A percentile compares a stretch with the other conserved stretches of the same genome.
Conservation (phyloP, 208 protist genomes). For the Trypanosoma melophagium region DNA sequence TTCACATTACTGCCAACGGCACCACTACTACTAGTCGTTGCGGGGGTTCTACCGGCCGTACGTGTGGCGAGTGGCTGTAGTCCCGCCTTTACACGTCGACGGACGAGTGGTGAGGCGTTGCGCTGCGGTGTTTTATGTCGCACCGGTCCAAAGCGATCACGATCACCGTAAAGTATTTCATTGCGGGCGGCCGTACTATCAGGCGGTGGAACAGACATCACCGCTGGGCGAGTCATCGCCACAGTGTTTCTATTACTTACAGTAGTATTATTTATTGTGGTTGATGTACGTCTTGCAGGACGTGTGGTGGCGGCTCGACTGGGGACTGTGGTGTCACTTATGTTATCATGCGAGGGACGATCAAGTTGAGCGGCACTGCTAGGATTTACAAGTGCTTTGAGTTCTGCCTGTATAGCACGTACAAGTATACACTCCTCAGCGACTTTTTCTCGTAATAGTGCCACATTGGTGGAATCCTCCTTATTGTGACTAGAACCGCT, state of each 20-base stretch:
- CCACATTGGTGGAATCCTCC: constrained; percentile 41
- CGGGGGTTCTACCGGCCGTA: not conserved
- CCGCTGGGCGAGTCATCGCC: too few relatives aligned
- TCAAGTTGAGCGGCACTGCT: constrained; percentile 26
- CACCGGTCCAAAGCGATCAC: constrained; percentile 75
- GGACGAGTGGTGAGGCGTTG: not conserved
- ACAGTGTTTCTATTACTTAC: not conserved
- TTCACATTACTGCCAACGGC: constrained; percentile 9
- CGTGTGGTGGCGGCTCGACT: not conserved
- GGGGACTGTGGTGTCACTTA: not conserved
- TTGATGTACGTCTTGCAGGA: too few relatives aligned
- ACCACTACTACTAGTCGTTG: not conserved
- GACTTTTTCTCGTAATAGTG: constrained; percentile 36
- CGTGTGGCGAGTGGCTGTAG: too few relatives aligned
- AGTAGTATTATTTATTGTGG: not conserved
- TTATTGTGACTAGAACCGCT: too few relatives aligned
- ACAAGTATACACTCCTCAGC: constrained; percentile 41
- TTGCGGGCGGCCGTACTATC: constrained; percentile 31
- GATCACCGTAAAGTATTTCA: constrained; percentile 70
- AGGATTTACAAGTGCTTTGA: constrained; percentile 26
- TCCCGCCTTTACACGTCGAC: too few relatives aligned
- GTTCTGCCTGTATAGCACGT: constrained; percentile 40
- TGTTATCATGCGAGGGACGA: constrained; percentile 4
- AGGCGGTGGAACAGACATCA: not conserved
- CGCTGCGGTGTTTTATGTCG: constrained; percentile 4